Evolutionary conservation across 2,329 filamentous ascomycete genomes (phyloP).

Genomic region (Escovopsis sp.): DNA sequence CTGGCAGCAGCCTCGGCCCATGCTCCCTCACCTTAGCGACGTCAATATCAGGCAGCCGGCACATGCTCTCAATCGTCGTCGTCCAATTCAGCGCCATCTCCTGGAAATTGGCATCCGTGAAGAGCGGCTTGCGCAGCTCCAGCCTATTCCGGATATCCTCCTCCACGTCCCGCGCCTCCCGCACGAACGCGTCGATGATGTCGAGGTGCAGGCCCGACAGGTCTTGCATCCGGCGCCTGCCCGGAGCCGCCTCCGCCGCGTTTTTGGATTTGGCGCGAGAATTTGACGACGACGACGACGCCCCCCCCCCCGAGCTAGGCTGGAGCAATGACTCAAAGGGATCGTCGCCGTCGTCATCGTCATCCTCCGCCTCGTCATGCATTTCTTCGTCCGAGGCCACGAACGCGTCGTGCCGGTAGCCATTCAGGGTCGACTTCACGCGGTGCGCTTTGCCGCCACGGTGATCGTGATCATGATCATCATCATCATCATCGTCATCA

Average conservation of each 20-base stretch:
- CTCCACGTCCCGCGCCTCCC: slow-evolving; percentile 42
- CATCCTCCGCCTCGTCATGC: slow-evolving; percentile 16
- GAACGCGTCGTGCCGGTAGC: slow-evolving; percentile 35
- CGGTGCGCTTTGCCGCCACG: no score
- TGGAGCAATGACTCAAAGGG: slow-evolving; percentile 29
- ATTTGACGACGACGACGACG: slow-evolving; percentile 16
- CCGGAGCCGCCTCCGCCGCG: slow-evolving; percentile 36
- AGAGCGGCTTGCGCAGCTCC: slow-evolving; percentile 41
- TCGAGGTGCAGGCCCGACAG: slow-evolving; percentile 46
- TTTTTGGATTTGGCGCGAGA: slow-evolving; percentile 10
- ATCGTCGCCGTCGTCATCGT: slow-evolving; percentile 25
- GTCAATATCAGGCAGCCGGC: slow-evolving; percentile 46
- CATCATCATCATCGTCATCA: slow-evolving; percentile 12
- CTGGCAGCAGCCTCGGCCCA: slow-evolving; percentile 43
- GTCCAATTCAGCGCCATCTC: slow-evolving; percentile 62
- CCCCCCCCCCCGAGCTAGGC: slow-evolving; percentile 22
- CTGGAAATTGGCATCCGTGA: slow-evolving; percentile 53
- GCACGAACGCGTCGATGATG: slow-evolving; percentile 49
- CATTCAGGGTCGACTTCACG: slow-evolving; percentile 28
- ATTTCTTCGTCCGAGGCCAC: slow-evolving; percentile 26
- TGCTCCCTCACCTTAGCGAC: slow-evolving; percentile 44
- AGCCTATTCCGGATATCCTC: slow-evolving; percentile 46
- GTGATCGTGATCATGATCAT: slow-evolving; percentile 23
- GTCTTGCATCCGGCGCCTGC: slow-evolving; percentile 35
- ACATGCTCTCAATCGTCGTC: slow-evolving; percentile 44